A percentile compares a stretch with the other conserved stretches of the same genome.
These are phyloP conservation scores for Clarireedia homoeocarpa DNA, from an alignment of 2,329 filamentous ascomycete species.

Conservation along the genomic window DNA sequence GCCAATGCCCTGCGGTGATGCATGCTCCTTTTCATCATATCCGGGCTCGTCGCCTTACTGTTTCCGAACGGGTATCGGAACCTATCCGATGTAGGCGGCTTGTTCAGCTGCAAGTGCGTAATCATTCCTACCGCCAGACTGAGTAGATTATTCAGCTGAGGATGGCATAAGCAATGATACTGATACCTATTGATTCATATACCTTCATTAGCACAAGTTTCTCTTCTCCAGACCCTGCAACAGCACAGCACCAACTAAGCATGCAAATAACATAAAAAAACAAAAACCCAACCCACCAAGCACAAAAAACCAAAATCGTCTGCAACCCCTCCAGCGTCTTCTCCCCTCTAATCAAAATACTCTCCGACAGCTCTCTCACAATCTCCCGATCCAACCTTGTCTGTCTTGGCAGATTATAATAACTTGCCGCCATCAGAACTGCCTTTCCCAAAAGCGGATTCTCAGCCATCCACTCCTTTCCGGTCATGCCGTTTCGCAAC, in stretches of 20 bases:
- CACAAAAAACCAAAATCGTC: slow-evolving; percentile 7
- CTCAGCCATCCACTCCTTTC: background rate
- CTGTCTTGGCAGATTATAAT: slow-evolving; percentile 3
- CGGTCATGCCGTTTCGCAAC: background rate
- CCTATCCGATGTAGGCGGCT: background rate
- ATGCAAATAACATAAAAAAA: background rate
- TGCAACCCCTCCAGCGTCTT: slow-evolving; percentile 6
- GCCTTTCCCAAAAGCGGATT: slow-evolving; percentile 2
- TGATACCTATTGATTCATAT: slow-evolving; percentile 2
- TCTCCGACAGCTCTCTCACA: slow-evolving; percentile 2
- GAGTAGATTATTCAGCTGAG: slow-evolving; percentile 6
- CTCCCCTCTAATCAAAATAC: background rate
- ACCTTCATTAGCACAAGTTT: background rate
- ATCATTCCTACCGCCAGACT: background rate
- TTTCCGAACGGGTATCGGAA: slow-evolving; percentile 1
- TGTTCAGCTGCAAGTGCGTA: background rate
- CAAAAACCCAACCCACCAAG: background rate
- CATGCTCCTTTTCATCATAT: background rate
- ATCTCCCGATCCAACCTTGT: background rate
- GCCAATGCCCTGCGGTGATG: slow-evolving; percentile 2
- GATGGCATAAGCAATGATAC: slow-evolving; percentile 7
- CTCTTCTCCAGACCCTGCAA: background rate
- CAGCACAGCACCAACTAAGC: background rate
- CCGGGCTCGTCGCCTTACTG: background rate
- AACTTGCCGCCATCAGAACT: slow-evolving; percentile 4